phyloP scores from a whole-genome alignment of 2,329 filamentous ascomycete species.

The Shiraia bambusicola region DNA sequence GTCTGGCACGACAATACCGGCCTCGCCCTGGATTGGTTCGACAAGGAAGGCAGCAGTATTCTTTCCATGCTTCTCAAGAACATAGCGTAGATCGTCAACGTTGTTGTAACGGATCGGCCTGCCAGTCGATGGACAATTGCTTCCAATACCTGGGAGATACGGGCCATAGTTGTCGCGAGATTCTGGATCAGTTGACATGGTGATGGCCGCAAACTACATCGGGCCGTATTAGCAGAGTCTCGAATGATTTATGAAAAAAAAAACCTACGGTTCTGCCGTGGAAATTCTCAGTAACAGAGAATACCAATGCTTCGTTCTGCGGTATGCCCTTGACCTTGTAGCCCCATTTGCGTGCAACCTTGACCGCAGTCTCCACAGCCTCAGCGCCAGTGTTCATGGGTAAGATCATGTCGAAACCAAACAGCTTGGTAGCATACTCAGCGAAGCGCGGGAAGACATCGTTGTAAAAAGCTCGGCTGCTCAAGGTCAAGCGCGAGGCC shows the following conservation, averaged over 20 bases:
- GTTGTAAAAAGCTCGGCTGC: conserved; percentile 95
- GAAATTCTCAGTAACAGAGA: conserved; percentile 89
- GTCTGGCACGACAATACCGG: conserved; percentile 91
- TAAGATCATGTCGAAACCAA: conserved; percentile 96
- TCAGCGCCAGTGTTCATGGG: conserved; percentile 98
- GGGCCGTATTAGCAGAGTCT: no score
- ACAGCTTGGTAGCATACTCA: conserved; percentile 83
- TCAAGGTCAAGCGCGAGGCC: conserved; percentile 84
- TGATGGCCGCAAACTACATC: conserved; percentile 82
- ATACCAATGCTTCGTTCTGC: conserved; percentile 77
- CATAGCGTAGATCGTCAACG: conserved; percentile 74
- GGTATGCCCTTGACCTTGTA: conserved; percentile 95
- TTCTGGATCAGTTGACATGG: conserved; percentile 92
- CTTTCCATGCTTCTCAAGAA: conserved; percentile 76
- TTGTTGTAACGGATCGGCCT: conserved; percentile 85
- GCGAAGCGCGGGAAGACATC: conserved; percentile 97
- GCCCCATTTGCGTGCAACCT: conserved; percentile 95
- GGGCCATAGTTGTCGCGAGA: conserved; percentile 96
- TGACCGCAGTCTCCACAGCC: conserved; percentile 93
- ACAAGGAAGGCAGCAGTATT: conserved; percentile 91
- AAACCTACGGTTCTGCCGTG: conserved; percentile 83
- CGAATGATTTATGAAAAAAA: neutral
- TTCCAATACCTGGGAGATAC: conserved; percentile 86
- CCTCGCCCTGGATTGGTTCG: conserved; percentile 96
- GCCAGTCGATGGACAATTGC: conserved; percentile 71